phyloP scores from a whole-genome alignment of 1,139 yeast genomes.

The Komagataea norvegica region DNA sequence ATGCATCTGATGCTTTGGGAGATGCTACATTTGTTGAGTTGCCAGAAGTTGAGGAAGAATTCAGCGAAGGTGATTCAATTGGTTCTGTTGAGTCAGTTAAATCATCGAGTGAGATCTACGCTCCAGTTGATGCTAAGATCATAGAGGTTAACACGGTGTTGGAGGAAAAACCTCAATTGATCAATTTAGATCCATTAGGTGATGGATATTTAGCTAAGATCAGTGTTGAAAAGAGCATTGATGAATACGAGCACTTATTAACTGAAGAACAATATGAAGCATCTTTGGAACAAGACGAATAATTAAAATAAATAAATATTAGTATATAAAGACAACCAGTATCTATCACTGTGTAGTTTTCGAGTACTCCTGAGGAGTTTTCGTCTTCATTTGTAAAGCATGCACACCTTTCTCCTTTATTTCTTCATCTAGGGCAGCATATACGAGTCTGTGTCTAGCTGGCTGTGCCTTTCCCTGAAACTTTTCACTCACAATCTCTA shows the following conservation, averaged over 20 bases:
- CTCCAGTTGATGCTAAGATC: conserved; percentile 80
- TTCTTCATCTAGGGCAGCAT: conserved; percentile 66
- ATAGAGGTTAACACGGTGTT: conserved; percentile 65
- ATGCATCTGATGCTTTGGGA: conserved; percentile 97
- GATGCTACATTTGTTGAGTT: conserved; percentile 94
- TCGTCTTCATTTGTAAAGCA: conserved; percentile 83
- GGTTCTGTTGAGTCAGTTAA: conserved; percentile 96
- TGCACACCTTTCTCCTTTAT: conserved; percentile 70
- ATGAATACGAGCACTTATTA: conserved; percentile 61
- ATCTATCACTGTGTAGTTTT: conserved; percentile 19
- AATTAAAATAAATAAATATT: conserved; percentile 4
- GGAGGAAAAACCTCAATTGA: conserved; percentile 67
- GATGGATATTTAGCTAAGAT: conserved; percentile 90
- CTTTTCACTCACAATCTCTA: conserved; percentile 64
- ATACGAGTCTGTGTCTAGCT: conserved; percentile 73
- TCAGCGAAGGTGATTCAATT: conserved; percentile 73
- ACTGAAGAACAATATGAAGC: conserved; percentile 38
- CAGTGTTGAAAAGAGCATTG: conserved; percentile 48
- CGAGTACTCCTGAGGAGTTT: conserved; percentile 61
- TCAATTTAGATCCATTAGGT: conserved; percentile 89
- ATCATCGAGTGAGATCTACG: conserved; percentile 87
- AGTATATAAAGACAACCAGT: neutral
- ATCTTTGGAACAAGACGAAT: conserved; percentile 29
- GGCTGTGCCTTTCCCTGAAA: conserved; percentile 70
- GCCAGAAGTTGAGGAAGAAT: conserved; percentile 67